phyloP scores from a whole-genome alignment of 2,329 filamentous ascomycete species.

The Zasmidium citrigriseum region DNA sequence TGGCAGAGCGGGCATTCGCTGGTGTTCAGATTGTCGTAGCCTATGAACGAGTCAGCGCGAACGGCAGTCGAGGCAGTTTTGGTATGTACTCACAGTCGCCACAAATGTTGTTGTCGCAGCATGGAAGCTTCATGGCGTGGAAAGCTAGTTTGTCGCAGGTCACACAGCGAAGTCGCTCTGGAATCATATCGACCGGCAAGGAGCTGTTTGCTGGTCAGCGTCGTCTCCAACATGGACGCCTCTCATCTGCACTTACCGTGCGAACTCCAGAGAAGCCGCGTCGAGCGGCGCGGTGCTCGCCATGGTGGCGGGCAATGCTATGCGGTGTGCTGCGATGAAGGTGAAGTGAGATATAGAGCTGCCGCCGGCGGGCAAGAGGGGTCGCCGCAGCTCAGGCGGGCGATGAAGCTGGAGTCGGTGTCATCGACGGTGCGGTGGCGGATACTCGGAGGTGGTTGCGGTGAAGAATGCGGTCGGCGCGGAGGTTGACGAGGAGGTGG shows the following conservation, averaged over 20 bases:
- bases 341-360: conserved; percentile 10
- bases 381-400: conserved; percentile 20
- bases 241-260: conserved; percentile 2
- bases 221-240: neutral
- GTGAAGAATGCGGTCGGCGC: neutral
- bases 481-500: neutral
- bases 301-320: conserved; percentile 1
- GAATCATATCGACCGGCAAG: conserved; percentile 78
- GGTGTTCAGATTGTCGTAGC: conserved; percentile 65
- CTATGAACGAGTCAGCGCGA: conserved; percentile 44
- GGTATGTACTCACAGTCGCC: conserved; percentile 68
- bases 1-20: conserved; percentile 80
- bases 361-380: neutral
- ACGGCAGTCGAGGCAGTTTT: neutral
- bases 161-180: conserved; percentile 93
- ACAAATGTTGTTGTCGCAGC: conserved; percentile 94
- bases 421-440: too few species aligned
- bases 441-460: conserved; percentile 1
- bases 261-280: conserved; percentile 6
- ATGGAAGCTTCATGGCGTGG: conserved; percentile 87
- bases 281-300: conserved; percentile 4
- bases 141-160: conserved; percentile 88
- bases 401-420: conserved; percentile 5
- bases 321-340: neutral
- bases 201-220: conserved; percentile 55